Evolutionary conservation across 495 filamentous ascomycete species (phyloP), one percentile per base, ranked within the genome.

Genomic region (Melanomma pulvis-pyrius): DNA sequence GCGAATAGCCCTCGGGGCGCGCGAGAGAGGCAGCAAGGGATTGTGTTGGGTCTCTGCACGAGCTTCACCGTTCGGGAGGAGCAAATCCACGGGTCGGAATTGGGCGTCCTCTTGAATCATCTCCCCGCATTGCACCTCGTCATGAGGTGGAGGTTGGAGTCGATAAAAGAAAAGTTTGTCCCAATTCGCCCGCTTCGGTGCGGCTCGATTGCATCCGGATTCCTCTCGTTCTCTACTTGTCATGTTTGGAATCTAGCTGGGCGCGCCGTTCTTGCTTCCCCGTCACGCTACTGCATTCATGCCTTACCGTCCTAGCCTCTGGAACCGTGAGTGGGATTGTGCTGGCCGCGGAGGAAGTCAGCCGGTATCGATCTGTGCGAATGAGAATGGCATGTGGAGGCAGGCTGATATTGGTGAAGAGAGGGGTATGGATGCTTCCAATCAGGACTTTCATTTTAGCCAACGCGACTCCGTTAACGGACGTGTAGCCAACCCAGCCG

Each of bases 211-310:
- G 11, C 29, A 30, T 30, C 36, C 26, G n/a, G n/a, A n/a, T n/a
- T 12, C 48, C 24, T 24, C 15, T 15, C 28, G 6, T 25, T 34
- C 44, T 58, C 22, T 21, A 36, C 17, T 34, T 12, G 56, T 57
- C 49, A 60, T 55, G 29, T 25, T 57, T 62, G 34, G 58, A 62
- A 55, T 44, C 62, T 11, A 19, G 3, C 11, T 7, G n/a, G 8
- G 21, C 24, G 19, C 30, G 50, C 54, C 25, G 19, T 29, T 21
- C 41, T 24, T 30, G 55, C 63, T n/a, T 12, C 53, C 34, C 46
- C 48, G 29, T 25, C 29, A 21, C 59, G 36, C 55, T 67, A 59
- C 59, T 69, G 66, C 66, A 69, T 59, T 63, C 52, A 69, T 69
- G 66, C 51, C 66, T 63, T 69, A 69, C 47, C 32, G 21, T 21